Percentiles rank a stretch among this genome's conserved stretches.
Conservation (phyloP, 176 grass and related monocot genomes). For the Musa schizocarpa region DNA sequence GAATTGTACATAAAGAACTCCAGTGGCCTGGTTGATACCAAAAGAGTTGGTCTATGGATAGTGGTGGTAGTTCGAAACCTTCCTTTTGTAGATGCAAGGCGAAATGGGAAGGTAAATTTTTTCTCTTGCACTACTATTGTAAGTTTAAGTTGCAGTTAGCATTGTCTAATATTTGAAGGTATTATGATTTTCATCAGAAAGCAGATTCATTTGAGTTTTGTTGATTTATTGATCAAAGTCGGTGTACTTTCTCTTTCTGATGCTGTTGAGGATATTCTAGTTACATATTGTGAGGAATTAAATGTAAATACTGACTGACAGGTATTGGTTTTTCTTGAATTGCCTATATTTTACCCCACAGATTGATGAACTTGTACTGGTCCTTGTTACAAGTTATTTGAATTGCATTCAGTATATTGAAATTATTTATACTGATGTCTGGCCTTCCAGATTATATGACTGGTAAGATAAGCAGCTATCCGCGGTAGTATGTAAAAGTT, state of each 20-base stretch:
- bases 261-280: no score
- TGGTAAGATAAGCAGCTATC: neutral
- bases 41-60: constrained; percentile 72
- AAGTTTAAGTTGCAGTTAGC: neutral
- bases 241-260: no score
- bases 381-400: neutral
- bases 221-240: no score
- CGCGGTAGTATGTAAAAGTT: no score
- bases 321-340: no score
- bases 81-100: constrained; percentile 77
- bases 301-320: no score
- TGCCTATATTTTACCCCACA: neutral
- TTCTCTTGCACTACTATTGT: neutral
- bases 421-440: neutral
- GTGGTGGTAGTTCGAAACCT: constrained; percentile 84
- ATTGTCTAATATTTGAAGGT: neutral
- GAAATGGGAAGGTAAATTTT: constrained; percentile 74
- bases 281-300: no score
- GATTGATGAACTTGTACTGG: neutral
- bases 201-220: no score
- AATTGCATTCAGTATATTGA: no score
- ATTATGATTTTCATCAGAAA: no score
- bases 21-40: constrained; percentile 36
- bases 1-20: constrained; percentile 73
- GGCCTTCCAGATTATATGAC: neutral